Base-by-base conservation (phyloP, 2,329 filamentous ascomycete genomes). In the Penicillium brevicompactum region DNA sequence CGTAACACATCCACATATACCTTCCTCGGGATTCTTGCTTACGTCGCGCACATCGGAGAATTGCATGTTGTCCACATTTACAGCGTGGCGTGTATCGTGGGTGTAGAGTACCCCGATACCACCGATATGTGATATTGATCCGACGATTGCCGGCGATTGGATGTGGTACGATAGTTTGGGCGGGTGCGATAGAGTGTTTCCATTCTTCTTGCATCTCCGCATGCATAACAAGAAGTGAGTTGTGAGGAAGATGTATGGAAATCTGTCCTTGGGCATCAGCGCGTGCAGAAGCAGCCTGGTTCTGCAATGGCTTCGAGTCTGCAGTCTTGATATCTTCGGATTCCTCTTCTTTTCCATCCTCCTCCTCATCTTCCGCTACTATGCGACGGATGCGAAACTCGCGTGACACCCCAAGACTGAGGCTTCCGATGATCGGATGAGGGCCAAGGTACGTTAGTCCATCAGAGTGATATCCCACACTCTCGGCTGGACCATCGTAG, bases 121-220 rank as follows among this genome's bases (percentile, higher is more conserved):
- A 87, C 6, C 94, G 86, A 73, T 97, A 99, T 0, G 94, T 99
- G 70, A 99, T 84, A 69, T 97, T 97, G 65, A 99, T 92, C 40
- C 94, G 83, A 60, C 85, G 87, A 64, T 87, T 92, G 0, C 88
- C 88, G 0, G 92, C 84, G 1, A 96, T 71, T 0, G 92, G 91
- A 71, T 99, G 94, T 1, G 91, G 91, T 58, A 92, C 88, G 55
- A 97, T 89, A 4, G 87, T 85, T 46, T 82, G 80, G 0, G 89
- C 87, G 0, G 92, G 89, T 0, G 86, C 81, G 42, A 99, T 89
- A 62, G 85, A 84, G 72, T 99, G 94, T 72, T 97, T 97, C 92
- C 92, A 97, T 69, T 90, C 88, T 69, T 97, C 93, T 69, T 97
- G 93, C 91, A 96, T 97, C 70, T 96, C 91, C 1, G 93, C 92